A percentile compares a stretch with the other conserved stretches of the same genome.
These are phyloP conservation scores for Colletotrichum trifolii DNA, from an alignment of 2,329 filamentous ascomycete species.

Conservation along the genomic window DNA sequence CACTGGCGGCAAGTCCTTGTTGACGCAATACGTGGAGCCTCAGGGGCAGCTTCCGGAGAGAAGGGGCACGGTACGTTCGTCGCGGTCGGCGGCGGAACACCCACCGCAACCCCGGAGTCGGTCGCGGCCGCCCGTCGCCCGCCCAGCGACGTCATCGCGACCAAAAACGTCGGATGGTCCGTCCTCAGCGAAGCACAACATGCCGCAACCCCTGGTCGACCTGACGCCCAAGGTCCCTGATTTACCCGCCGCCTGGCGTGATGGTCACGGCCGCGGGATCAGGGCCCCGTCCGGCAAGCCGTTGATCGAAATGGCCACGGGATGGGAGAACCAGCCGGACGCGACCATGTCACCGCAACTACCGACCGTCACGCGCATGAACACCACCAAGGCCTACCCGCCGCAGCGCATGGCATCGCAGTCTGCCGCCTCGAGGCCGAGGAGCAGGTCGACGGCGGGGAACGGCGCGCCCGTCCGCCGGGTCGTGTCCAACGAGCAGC, in stretches of 20 bases:
- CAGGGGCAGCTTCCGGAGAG: conserved; percentile 47
- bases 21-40: conserved; percentile 52
- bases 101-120: conserved; percentile 35
- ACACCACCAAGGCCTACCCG: conserved; percentile 30
- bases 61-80: conserved; percentile 48
- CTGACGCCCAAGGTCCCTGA: conserved; percentile 73
- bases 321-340: conserved; percentile 28
- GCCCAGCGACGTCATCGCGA: conserved; percentile 43
- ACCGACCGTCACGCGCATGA: conserved; percentile 32
- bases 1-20: conserved; percentile 52
- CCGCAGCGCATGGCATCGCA: conserved; percentile 35
- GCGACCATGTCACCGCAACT: conserved; percentile 24
- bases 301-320: conserved; percentile 59
- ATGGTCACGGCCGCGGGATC: conserved; percentile 63
- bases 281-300: conserved; percentile 53
- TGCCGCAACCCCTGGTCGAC: conserved; percentile 73
- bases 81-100: conserved; percentile 33
- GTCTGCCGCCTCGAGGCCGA: conserved; percentile 25
- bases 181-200: conserved; percentile 42
- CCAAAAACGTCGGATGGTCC: conserved; percentile 36
- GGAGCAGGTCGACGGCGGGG: conserved; percentile 35
- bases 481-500: conserved; percentile 36
- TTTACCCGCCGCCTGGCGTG: conserved; percentile 67
- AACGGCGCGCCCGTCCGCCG: conserved; percentile 23
- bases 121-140: conserved; percentile 34